A percentile compares a stretch with the other conserved stretches of the same genome.
These are phyloP conservation scores for Nakazawaea ernobii DNA, from an alignment of 805 yeast genomes.

Conservation along the genomic window DNA sequence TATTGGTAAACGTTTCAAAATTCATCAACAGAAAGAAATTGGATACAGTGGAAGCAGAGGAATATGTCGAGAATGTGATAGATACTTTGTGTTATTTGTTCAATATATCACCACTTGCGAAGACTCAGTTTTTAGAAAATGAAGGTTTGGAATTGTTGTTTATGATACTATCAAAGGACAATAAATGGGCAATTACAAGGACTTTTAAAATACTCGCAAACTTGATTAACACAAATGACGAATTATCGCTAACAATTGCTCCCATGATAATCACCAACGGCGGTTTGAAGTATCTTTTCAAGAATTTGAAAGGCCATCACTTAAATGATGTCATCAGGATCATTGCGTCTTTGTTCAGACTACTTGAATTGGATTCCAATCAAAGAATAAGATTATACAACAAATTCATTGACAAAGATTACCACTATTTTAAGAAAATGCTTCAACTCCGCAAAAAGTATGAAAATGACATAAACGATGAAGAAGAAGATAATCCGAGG, in stretches of 20 bases:
- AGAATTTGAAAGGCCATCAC: background rate
- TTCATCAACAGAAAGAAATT: background rate
- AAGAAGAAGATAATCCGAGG: background rate
- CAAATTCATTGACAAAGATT: conserved; percentile 8
- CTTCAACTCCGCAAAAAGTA: background rate
- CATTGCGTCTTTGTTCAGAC: conserved; percentile 5
- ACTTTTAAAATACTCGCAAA: conserved; percentile 1
- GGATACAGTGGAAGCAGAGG: conserved; percentile 1
- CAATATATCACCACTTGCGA: conserved; percentile 8
- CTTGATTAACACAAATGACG: conserved; percentile 1
- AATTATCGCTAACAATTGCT: background rate
- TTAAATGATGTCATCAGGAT: background rate
- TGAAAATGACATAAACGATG: background rate
- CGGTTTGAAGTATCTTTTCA: conserved; percentile 11
- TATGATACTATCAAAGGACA: background rate
- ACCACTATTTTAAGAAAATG: background rate
- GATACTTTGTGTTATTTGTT: conserved; percentile 16
- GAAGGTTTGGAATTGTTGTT: conserved; percentile 12
- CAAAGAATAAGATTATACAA: conserved; percentile 10
- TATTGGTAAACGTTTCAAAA: conserved; percentile 5
- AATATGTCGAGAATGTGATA: conserved; percentile 7
- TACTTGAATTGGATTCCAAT: conserved; percentile 9
- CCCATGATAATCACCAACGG: conserved; percentile 1
- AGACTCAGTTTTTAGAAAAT: conserved; percentile 10
- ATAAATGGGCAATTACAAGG: background rate